phyloP scores from a whole-genome alignment of 306 rosid genomes.

The Quercus variabilis region DNA sequence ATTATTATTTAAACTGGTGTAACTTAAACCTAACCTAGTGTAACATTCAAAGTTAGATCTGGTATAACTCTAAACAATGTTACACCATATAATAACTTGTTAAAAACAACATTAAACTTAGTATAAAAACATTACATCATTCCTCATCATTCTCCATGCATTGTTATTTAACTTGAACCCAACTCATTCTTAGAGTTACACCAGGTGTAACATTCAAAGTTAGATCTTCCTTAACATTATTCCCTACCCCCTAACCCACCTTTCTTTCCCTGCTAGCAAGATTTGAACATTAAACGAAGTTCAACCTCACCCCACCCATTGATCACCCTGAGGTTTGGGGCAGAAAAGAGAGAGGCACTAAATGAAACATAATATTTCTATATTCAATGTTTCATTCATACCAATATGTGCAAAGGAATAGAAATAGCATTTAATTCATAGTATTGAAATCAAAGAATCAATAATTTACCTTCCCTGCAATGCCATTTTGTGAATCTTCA shows the following conservation, averaged over 20 bases:
- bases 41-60: too few species aligned
- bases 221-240: neutral
- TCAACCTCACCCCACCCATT: slow-evolving; percentile 3
- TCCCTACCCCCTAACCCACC: too few species aligned
- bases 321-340: neutral
- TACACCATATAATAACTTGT: too few species aligned
- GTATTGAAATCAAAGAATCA: slow-evolving; percentile 6
- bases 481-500: slow-evolving; percentile 56
- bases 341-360: neutral
- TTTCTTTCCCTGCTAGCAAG: neutral
- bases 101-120: too few species aligned
- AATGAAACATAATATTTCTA: neutral
- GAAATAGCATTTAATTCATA: neutral
- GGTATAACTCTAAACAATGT: too few species aligned
- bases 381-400: neutral
- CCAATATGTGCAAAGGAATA: neutral
- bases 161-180: too few species aligned
- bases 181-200: too few species aligned
- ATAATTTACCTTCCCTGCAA: slow-evolving; percentile 49
- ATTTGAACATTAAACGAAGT: neutral
- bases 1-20: neutral
- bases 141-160: too few species aligned
- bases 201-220: neutral
- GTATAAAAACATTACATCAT: too few species aligned
- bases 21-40: neutral